A percentile compares a stretch with the other conserved stretches of the same genome.
Evolutionary conservation across 768 basidiomycete genomes (phyloP).

Genomic region (Calocybe cyanea): DNA sequence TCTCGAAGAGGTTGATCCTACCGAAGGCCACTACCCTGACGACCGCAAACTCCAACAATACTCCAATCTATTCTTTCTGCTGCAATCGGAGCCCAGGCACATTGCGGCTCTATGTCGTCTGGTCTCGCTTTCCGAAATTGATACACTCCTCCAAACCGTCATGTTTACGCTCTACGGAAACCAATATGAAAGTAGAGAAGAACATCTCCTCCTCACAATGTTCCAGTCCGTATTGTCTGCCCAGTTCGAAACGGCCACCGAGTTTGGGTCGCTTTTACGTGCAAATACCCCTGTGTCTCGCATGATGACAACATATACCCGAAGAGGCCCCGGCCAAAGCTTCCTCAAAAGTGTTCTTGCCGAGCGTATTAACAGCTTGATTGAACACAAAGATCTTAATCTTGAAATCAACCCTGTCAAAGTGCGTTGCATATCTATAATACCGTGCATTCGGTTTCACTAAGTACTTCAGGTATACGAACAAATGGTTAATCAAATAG

Average conservation of each 20-base stretch:
- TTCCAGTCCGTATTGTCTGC: constrained; percentile 98
- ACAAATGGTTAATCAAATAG: constrained; percentile 99
- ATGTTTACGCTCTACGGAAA: constrained; percentile 99
- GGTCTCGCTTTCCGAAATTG: constrained; percentile 94
- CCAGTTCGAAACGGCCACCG: constrained; percentile 98
- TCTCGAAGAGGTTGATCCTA: constrained; percentile 92
- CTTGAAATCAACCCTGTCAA: constrained; percentile 99
- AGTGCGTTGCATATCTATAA: constrained; percentile 37
- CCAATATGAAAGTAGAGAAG: constrained; percentile 97
- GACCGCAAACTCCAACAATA: constrained; percentile 94
- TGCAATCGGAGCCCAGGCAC: constrained; percentile 97
- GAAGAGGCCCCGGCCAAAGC: constrained; percentile 96
- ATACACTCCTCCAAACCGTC: constrained; percentile 97
- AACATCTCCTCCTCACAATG: constrained; percentile 98
- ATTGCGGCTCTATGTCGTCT: constrained; percentile 95
- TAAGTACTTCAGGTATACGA: constrained; percentile 77
- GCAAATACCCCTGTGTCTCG: constrained; percentile 99
- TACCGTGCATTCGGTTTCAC: constrained; percentile 1
- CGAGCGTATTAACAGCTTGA: constrained; percentile 96
- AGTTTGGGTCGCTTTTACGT: constrained; percentile 96
- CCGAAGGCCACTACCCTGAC: constrained; percentile 89
- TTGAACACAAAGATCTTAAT: constrained; percentile 99
- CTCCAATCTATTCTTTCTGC: constrained; percentile 97
- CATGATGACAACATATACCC: constrained; percentile 99
- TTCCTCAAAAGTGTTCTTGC: constrained; percentile 97